Conservation (phyloP, 352 stramenopile species). For the Phytophthora lateralis region DNA sequence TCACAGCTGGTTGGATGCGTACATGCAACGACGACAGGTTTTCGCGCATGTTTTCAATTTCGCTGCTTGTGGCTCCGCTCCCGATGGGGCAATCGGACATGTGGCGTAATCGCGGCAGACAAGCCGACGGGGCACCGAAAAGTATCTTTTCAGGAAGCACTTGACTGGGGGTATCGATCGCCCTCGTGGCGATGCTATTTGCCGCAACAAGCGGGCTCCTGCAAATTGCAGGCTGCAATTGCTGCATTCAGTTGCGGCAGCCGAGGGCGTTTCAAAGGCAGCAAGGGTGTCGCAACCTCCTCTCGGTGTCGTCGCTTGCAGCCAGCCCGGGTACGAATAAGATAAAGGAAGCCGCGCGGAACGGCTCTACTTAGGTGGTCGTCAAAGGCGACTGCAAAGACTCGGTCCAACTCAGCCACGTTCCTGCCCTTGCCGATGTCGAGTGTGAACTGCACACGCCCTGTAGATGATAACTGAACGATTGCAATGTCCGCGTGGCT, state of each 20-base stretch:
- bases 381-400: slow-evolving; percentile 6
- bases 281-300: neutral
- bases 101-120: slow-evolving; percentile 16
- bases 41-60: neutral
- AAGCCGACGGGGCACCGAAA: slow-evolving; percentile 11
- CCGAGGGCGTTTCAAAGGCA: slow-evolving; percentile 1
- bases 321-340: slow-evolving; percentile 9
- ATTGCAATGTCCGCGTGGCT: neutral
- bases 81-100: neutral
- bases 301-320: neutral
- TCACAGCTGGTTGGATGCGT: too few species aligned
- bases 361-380: slow-evolving; percentile 18
- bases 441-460: too few species aligned
- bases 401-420: neutral
- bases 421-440: too few species aligned
- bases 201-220: too few species aligned
- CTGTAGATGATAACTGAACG: neutral
- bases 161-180: neutral
- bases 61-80: neutral
- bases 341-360: slow-evolving; percentile 3
- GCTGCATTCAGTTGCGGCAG: neutral
- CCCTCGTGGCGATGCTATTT: neutral
- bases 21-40: too few species aligned
- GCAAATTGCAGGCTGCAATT: neutral
- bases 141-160: neutral